These are phyloP conservation scores for Termitomyces eurrhizus DNA, from an alignment of 768 basidiomycete species.

Conservation along the genomic window DNA sequence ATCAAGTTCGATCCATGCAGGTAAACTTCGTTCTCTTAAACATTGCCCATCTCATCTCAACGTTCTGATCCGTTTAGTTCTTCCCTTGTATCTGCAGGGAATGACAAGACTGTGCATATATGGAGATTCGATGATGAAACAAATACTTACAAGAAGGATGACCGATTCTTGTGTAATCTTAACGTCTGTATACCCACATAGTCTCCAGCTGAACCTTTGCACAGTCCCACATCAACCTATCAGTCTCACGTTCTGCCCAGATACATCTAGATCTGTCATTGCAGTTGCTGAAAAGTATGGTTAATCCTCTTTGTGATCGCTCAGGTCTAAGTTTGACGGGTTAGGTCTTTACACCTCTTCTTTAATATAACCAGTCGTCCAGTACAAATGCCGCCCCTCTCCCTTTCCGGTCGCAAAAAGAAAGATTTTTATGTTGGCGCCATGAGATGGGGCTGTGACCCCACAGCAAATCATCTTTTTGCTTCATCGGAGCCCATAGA, in stretches of 20 bases:
- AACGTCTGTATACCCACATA: not conserved
- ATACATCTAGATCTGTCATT: conserved; percentile 20
- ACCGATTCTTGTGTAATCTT: conserved; percentile 1
- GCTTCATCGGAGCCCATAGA: conserved; percentile 51
- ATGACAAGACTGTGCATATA: too few relatives aligned
- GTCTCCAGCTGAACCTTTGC: not conserved
- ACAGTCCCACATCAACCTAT: conserved; percentile 29
- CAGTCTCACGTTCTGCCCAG: conserved; percentile 43
- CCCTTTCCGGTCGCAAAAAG: conserved; percentile 16
- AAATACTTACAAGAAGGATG: conserved; percentile 4
- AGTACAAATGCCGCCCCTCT: conserved; percentile 8
- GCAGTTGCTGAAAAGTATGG: too few relatives aligned
- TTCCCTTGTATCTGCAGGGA: too few relatives aligned
- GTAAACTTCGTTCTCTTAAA: conserved; percentile 24
- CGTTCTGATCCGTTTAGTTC: conserved; percentile 24
- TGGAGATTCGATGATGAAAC: conserved; percentile 13
- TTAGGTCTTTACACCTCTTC: too few relatives aligned
- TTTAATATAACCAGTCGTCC: not conserved
- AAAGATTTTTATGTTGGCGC: conserved; percentile 34
- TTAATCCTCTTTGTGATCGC: too few relatives aligned
- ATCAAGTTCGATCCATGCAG: conserved; percentile 49
- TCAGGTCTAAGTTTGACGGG: too few relatives aligned
- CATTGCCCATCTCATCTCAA: not conserved
- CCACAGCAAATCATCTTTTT: conserved; percentile 39
- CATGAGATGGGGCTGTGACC: conserved; percentile 48